phyloP scores from a whole-genome alignment of 1,284 basidiomycete species.

The Boletellus dicymbophilus region DNA sequence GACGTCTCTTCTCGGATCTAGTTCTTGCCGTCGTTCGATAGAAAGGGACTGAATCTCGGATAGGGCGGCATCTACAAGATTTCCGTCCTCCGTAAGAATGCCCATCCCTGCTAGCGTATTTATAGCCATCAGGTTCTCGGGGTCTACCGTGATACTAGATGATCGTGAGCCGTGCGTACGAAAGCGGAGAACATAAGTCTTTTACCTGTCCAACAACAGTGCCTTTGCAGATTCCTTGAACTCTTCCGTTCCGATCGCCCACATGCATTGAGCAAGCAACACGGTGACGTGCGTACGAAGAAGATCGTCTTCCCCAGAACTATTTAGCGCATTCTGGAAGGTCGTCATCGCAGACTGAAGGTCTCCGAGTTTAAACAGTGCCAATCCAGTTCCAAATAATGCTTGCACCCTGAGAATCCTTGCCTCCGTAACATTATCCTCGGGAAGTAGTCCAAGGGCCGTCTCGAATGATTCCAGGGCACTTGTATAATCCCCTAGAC shows the following conservation, averaged over 20 bases:
- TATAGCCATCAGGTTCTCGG: constrained; percentile 78
- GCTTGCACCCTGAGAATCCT: constrained; percentile 60
- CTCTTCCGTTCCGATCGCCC: constrained; percentile 78
- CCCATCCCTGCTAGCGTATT: constrained; percentile 87
- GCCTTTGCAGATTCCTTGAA: constrained; percentile 76
- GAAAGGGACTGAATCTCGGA: constrained; percentile 77
- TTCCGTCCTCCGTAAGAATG: constrained; percentile 76
- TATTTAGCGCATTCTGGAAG: constrained; percentile 69
- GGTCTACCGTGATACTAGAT: constrained; percentile 63
- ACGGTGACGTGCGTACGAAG: constrained; percentile 75
- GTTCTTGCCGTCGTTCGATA: constrained; percentile 55
- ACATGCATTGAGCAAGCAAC: constrained; percentile 78
- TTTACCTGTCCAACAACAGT: constrained; percentile 84
- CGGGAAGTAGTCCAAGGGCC: constrained; percentile 70
- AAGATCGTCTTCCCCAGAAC: constrained; percentile 46
- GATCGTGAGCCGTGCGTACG: constrained; percentile 13
- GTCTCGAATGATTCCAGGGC: constrained; percentile 76
- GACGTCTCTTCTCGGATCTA: constrained; percentile 70
- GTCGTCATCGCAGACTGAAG: constrained; percentile 62
- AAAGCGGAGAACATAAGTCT: constrained; percentile 8
- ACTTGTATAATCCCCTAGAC: constrained; percentile 55
- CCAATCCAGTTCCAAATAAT: constrained; percentile 72
- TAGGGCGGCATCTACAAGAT: constrained; percentile 84
- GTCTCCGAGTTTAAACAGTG: constrained; percentile 66
- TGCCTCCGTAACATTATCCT: constrained; percentile 29